phyloP scores from a whole-genome alignment of 2,329 filamentous ascomycete species.

The Sporothrix luriei region DNA sequence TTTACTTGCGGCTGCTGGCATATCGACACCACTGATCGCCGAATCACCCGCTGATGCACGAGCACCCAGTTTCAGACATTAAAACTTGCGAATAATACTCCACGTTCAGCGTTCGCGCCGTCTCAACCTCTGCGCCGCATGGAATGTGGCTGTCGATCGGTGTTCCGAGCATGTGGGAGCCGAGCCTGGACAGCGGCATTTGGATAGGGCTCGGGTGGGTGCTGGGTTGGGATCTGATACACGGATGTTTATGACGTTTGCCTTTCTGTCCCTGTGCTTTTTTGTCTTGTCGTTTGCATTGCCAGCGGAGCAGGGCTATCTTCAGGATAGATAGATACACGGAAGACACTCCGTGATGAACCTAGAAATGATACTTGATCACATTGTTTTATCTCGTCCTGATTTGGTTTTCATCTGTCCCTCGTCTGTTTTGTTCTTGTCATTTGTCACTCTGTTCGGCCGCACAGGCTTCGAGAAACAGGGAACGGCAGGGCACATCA shows the following conservation, averaged over 20 bases:
- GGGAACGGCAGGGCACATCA: slow-evolving; percentile 17
- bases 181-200: slow-evolving; percentile 8
- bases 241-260: not conserved
- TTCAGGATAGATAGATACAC: slow-evolving; percentile 24
- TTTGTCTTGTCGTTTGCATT: slow-evolving; percentile 18
- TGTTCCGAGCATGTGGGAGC: slow-evolving; percentile 24
- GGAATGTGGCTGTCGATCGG: slow-evolving; percentile 3
- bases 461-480: not conserved
- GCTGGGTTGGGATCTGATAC: slow-evolving; percentile 5
- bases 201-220: slow-evolving; percentile 1
- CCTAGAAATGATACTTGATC: slow-evolving; percentile 14
- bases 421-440: not conserved
- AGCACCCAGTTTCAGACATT: slow-evolving; percentile 1
- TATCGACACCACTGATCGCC: slow-evolving; percentile 1
- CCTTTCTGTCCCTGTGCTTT: not conserved
- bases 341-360: slow-evolving; percentile 16
- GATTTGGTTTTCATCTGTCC: not conserved
- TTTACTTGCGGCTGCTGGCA: not conserved
- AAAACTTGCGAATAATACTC: not conserved
- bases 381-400: not conserved
- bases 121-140: slow-evolving; percentile 21
- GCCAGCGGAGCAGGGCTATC: slow-evolving; percentile 15
- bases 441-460: not conserved
- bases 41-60: not conserved
- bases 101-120: not conserved